These are phyloP conservation scores for Suillus placidus DNA, from an alignment of 768 basidiomycete species.

Conservation along the genomic window DNA sequence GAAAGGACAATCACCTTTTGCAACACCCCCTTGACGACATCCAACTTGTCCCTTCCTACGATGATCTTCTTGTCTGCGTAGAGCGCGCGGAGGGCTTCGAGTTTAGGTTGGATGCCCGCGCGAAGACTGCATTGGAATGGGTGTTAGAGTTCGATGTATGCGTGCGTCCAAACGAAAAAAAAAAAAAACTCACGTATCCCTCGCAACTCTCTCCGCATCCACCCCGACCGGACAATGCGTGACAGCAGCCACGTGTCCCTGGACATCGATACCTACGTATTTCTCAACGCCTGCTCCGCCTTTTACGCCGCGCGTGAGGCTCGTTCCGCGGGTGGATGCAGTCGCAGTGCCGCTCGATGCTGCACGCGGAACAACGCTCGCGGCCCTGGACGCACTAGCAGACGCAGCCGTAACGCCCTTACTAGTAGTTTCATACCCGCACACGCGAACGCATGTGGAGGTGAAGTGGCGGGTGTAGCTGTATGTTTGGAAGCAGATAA, in stretches of 20 bases:
- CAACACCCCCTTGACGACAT: slow-evolving; percentile 96
- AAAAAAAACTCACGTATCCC: slow-evolving; percentile 63
- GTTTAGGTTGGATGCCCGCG: slow-evolving; percentile 87
- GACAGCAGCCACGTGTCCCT: slow-evolving; percentile 81
- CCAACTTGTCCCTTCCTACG: slow-evolving; percentile 95
- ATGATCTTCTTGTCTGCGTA: slow-evolving; percentile 99
- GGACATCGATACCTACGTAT: slow-evolving; percentile 69
- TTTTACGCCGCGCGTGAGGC: slow-evolving; percentile 13
- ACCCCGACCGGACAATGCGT: slow-evolving; percentile 95
- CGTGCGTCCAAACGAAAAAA: not conserved
- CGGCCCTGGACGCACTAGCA: slow-evolving; percentile 1
- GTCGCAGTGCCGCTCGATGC: not conserved
- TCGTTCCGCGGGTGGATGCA: slow-evolving; percentile 4
- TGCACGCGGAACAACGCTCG: slow-evolving; percentile 10
- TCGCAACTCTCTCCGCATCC: slow-evolving; percentile 86
- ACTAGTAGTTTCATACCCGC: slow-evolving; percentile 83
- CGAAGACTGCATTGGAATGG: slow-evolving; percentile 47
- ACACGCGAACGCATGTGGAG: slow-evolving; percentile 93
- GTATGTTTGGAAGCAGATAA: slow-evolving; percentile 97
- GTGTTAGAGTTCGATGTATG: not conserved
- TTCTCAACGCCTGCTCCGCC: slow-evolving; percentile 22
- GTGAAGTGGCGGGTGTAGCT: slow-evolving; percentile 95
- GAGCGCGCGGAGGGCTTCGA: slow-evolving; percentile 77
- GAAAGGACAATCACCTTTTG: slow-evolving; percentile 69
- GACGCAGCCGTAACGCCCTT: slow-evolving; percentile 13